Evolutionary conservation across 768 basidiomycete species (phyloP).

Genomic region (Podaxis sp.): DNA sequence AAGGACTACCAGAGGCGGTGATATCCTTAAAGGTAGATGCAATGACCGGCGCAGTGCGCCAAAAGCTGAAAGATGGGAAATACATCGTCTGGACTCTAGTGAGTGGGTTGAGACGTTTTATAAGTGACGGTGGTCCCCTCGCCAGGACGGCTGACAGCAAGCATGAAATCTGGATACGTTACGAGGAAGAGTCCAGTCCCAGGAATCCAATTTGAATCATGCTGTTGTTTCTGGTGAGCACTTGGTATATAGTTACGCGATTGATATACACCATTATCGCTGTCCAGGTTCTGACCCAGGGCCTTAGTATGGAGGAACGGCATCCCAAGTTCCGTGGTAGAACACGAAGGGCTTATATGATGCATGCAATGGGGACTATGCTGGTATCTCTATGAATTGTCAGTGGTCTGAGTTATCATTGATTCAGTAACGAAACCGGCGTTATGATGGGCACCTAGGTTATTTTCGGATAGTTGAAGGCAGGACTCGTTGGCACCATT

Average conservation of each 20-base stretch:
- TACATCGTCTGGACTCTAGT: neutral
- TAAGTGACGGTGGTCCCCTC: neutral
- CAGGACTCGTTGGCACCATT: neutral
- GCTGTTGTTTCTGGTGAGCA: neutral
- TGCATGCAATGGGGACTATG: neutral
- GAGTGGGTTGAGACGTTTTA: neutral
- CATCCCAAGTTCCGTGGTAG: too few species aligned
- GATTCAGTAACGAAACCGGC: neutral
- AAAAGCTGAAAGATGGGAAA: constrained; percentile 1
- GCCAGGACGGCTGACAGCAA: neutral
- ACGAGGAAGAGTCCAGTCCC: neutral
- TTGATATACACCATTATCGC: too few species aligned
- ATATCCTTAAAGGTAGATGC: neutral
- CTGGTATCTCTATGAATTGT: neutral
- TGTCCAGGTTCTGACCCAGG: too few species aligned
- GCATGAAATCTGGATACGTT: neutral
- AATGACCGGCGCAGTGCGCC: neutral
- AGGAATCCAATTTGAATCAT: neutral
- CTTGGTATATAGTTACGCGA: too few species aligned
- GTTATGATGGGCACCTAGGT: neutral
- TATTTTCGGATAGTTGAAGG: neutral
- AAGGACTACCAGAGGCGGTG: neutral
- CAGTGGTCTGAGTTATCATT: neutral
- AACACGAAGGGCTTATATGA: too few species aligned
- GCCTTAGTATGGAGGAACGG: too few species aligned